A percentile compares a stretch with the other conserved stretches of the same genome.
phyloP scores from a whole-genome alignment of 1,284 basidiomycete species.

The Schizophyllum amplum region DNA sequence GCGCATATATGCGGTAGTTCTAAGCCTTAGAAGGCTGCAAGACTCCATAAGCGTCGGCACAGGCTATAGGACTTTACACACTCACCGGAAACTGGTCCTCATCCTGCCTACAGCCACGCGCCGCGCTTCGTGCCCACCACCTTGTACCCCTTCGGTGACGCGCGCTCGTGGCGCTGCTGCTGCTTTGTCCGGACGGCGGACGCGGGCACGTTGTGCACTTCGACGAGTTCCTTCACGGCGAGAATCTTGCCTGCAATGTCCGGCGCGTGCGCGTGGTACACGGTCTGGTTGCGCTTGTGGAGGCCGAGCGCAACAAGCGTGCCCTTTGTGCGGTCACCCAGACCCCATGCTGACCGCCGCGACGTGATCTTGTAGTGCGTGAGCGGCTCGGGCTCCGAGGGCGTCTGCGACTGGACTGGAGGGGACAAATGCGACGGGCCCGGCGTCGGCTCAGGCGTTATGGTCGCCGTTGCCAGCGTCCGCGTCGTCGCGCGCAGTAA shows the following conservation, averaged over 20 bases:
- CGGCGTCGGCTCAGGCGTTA: background rate
- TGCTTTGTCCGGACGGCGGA: conserved; percentile 56
- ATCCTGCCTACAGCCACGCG: background rate
- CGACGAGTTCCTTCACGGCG: conserved; percentile 78
- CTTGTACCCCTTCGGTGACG: conserved; percentile 56
- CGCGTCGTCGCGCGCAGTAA: background rate
- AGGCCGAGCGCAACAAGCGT: conserved; percentile 74
- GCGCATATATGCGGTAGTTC: background rate
- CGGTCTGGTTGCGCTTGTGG: conserved; percentile 73
- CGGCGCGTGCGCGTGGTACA: conserved; percentile 66
- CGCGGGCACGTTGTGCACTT: conserved; percentile 72
- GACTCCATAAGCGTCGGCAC: background rate
- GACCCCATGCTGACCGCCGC: conserved; percentile 73
- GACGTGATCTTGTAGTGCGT: conserved; percentile 85
- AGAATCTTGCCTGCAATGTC: conserved; percentile 80
- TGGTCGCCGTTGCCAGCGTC: background rate
- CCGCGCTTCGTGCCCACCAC: conserved; percentile 28
- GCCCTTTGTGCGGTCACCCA: conserved; percentile 62
- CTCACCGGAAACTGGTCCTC: background rate
- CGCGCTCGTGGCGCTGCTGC: conserved; percentile 56
- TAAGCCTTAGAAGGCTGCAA: background rate
- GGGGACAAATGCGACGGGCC: background rate
- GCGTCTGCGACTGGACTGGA: background rate
- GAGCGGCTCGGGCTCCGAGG: background rate
- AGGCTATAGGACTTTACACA: background rate